Percentiles rank a stretch among this genome's conserved stretches.
Conservation (phyloP, 148 eudicot genomes). For the Camellia lanceoleosa region DNA sequence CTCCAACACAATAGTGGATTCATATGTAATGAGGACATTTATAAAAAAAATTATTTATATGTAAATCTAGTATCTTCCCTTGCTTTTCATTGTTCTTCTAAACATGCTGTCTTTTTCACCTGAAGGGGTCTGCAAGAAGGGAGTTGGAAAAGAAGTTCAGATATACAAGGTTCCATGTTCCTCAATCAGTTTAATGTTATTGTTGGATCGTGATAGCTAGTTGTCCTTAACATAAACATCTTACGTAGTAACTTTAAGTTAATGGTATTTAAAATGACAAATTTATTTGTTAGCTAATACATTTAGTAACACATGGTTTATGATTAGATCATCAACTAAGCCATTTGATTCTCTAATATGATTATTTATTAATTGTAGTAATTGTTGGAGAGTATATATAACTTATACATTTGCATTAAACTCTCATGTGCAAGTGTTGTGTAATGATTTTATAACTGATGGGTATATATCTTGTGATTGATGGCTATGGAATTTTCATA, state of each 20-base stretch:
- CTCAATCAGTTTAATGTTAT: not conserved
- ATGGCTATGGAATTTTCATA: too few relatives aligned
- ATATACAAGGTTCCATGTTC: not conserved
- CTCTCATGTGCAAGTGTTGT: too few relatives aligned
- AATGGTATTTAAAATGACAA: too few relatives aligned
- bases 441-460: too few relatives aligned
- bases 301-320: too few relatives aligned
- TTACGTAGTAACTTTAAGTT: not conserved
- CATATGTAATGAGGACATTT: not conserved
- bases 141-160: not conserved
- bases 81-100: not conserved
- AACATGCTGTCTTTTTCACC: not conserved
- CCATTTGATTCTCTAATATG: too few relatives aligned
- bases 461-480: too few relatives aligned
- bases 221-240: not conserved
- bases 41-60: not conserved
- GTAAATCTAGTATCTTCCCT: not conserved
- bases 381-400: too few relatives aligned
- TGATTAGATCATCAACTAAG: too few relatives aligned
- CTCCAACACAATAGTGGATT: not conserved
- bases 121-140: conserved; percentile 2
- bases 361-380: too few relatives aligned
- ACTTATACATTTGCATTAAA: too few relatives aligned
- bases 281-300: too few relatives aligned
- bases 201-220: not conserved